Conservation (phyloP, 2,329 filamentous ascomycete species). For the Ilyonectria robusta region DNA sequence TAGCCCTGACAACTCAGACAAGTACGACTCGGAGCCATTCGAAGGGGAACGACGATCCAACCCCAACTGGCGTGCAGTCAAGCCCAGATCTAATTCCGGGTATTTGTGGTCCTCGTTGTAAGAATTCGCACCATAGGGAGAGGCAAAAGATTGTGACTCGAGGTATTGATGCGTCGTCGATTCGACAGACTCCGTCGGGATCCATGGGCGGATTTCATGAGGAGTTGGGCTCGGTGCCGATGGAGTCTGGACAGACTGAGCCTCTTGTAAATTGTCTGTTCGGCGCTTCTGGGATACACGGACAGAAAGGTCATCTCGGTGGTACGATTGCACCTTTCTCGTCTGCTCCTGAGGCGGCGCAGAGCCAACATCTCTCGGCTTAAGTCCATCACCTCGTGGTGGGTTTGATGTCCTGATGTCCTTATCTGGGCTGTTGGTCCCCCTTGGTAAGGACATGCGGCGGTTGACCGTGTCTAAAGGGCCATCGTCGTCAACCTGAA, state of each 20-base stretch:
- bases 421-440: conserved; percentile 12
- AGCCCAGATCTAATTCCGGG: neutral
- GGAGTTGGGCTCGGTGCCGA: conserved; percentile 55
- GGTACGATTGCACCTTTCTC: neutral
- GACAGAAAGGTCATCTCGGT: conserved; percentile 10
- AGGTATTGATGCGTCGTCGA: conserved; percentile 18
- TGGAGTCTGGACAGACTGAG: conserved; percentile 47
- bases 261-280: conserved; percentile 1
- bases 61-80: neutral
- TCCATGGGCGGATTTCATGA: conserved; percentile 46
- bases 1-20: neutral
- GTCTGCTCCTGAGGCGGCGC: neutral
- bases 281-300: conserved; percentile 12
- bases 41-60: neutral
- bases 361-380: neutral
- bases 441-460: conserved; percentile 5
- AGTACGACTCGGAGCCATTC: neutral
- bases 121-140: neutral
- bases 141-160: conserved; percentile 2
- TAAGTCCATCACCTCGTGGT: neutral
- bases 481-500: conserved; percentile 12
- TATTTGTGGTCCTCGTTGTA: neutral
- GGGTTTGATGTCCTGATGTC: conserved; percentile 4
- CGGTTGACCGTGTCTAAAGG: neutral
- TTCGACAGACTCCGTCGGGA: neutral